These are phyloP conservation scores for Prunus campanulata DNA, from an alignment of 306 rosid genomes.

Conservation along the genomic window DNA sequence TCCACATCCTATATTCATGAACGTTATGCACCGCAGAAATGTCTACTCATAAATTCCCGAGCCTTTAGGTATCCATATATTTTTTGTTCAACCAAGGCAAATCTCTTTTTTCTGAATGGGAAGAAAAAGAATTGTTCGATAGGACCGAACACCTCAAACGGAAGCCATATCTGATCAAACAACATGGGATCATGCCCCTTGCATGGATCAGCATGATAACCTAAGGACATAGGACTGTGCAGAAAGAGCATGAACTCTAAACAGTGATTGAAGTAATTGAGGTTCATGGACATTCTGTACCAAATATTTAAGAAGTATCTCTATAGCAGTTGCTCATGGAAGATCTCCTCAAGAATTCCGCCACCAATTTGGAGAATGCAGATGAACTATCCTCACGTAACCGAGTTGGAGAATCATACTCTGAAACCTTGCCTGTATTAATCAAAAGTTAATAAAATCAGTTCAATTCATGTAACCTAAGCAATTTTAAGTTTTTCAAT, in stretches of 20 bases:
- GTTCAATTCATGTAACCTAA: neutral
- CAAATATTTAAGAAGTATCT: slow-evolving; percentile 1
- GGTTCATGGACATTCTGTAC: neutral
- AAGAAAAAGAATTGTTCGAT: slow-evolving; percentile 56
- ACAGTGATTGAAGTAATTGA: neutral
- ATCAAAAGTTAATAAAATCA: slow-evolving; percentile 8
- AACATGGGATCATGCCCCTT: neutral
- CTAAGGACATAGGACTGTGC: neutral
- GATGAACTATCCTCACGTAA: slow-evolving; percentile 62
- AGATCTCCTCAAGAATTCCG: slow-evolving; percentile 71
- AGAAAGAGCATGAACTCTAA: neutral
- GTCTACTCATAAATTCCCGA: slow-evolving; percentile 49
- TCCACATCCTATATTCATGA: slow-evolving; percentile 77
- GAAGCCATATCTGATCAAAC: slow-evolving; percentile 53
- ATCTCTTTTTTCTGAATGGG: slow-evolving; percentile 44
- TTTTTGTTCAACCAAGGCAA: slow-evolving; percentile 66
- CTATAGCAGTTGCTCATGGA: slow-evolving; percentile 22
- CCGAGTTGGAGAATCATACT: slow-evolving; percentile 61
- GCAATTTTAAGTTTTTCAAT: neutral
- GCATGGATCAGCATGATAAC: neutral
- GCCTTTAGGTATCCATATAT: slow-evolving; percentile 69
- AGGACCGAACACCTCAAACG: slow-evolving; percentile 79
- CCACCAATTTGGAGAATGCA: slow-evolving; percentile 76
- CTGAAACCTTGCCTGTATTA: slow-evolving; percentile 59
- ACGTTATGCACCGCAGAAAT: slow-evolving; percentile 60